Evolutionary conservation across 176 grass and related monocot genomes (phyloP).

Genomic region (Metroxylon sagu): DNA sequence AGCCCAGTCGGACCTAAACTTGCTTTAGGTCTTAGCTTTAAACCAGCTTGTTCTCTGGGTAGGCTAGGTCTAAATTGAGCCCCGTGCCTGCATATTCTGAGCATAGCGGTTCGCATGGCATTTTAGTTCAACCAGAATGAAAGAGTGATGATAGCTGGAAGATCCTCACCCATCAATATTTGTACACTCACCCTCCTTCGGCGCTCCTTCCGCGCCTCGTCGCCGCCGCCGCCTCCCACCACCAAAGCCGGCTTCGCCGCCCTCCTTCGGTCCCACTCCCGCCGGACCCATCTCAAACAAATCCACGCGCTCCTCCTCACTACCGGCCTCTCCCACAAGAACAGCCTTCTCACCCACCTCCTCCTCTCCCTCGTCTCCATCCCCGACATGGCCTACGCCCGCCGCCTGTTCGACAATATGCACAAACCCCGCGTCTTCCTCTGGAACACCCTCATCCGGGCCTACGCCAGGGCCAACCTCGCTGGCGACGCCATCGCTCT

Average conservation of each 20-base stretch:
- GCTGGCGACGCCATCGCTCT: neutral
- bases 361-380: slow-evolving; percentile 3
- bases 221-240: neutral
- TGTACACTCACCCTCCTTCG: too few relatives aligned
- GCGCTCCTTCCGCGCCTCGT: too few relatives aligned
- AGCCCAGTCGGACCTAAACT: too few relatives aligned
- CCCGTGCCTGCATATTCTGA: too few relatives aligned
- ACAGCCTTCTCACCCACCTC: slow-evolving; percentile 9
- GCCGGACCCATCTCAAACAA: neutral
- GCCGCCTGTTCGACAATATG: slow-evolving; percentile 15
- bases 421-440: slow-evolving; percentile 16
- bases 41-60: too few relatives aligned
- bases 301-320: slow-evolving; percentile 12
- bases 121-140: too few relatives aligned
- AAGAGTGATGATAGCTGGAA: too few relatives aligned
- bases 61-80: too few relatives aligned
- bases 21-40: too few relatives aligned
- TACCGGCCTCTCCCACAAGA: slow-evolving; percentile 11
- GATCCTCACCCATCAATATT: too few relatives aligned
- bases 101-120: too few relatives aligned
- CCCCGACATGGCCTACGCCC: slow-evolving; percentile 1
- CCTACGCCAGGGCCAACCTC: neutral
- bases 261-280: neutral
- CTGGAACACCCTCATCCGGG: slow-evolving; percentile 18
- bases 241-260: slow-evolving; percentile 13